Evolutionary conservation across 257 asterid species (phyloP).

Genomic region (Solanum pimpinellifolium): DNA sequence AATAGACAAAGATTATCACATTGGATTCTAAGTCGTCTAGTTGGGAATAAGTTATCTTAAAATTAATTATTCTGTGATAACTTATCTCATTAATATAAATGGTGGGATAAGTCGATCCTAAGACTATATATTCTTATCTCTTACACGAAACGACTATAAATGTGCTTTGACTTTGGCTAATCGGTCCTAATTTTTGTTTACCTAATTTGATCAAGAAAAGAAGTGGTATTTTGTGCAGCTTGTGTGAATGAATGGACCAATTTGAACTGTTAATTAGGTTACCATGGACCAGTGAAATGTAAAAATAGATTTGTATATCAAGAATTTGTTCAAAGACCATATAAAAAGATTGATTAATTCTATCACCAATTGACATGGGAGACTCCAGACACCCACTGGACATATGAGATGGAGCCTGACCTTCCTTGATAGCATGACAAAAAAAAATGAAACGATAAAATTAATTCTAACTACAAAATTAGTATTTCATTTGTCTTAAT

Average conservation of each 20-base stretch:
- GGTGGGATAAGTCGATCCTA: accelerated
- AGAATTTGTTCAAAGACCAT: not conserved
- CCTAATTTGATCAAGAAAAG: not conserved
- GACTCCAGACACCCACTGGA: not conserved
- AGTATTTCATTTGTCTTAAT: too few relatives aligned
- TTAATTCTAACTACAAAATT: not conserved
- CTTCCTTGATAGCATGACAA: not conserved
- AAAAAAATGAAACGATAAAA: too few relatives aligned
- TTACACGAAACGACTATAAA: not conserved
- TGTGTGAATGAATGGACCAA: not conserved
- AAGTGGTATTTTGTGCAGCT: not conserved
- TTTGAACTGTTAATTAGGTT: not conserved
- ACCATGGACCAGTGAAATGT: not conserved
- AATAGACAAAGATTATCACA: not conserved
- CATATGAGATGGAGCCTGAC: not conserved
- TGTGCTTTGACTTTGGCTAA: not conserved
- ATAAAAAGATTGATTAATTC: not conserved
- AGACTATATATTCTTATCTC: not conserved
- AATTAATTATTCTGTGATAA: too few relatives aligned
- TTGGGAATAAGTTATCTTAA: not conserved
- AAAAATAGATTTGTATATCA: not conserved
- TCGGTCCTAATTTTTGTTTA: not conserved
- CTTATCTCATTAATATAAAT: too few relatives aligned
- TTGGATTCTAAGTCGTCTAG: not conserved
- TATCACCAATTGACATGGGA: not conserved